Evolutionary conservation across 2,329 filamentous ascomycete genomes (phyloP), one percentile per base, ranked within the genome.

Genomic region (Cercospora beticola): DNA sequence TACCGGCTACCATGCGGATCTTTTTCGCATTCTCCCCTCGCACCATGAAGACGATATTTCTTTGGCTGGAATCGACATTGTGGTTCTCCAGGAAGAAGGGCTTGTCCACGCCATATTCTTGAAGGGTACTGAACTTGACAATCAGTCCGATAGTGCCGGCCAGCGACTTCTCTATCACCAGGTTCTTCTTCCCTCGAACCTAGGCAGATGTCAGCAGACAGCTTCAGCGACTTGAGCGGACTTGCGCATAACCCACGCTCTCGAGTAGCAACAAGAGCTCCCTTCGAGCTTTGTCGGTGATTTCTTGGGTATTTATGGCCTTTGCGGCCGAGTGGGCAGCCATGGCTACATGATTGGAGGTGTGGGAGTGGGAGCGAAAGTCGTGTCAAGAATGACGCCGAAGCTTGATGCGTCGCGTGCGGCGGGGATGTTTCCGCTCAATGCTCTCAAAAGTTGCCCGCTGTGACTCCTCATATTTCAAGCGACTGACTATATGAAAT

Each of bases 161-260:
- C 75, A 99, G 86, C 75, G 90, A 90, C 81, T 91, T 92, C 80
- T 98, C 94, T 78, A 99, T 90, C 63, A 99, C 92, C 70, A 99
- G 85, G 78, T 97, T 98, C 86, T 99, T 99, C 88, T 98, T 99
- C 75, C 96, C 96, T 79, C 94, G 92, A 73, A 98, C 93, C 95
- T 99, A 64, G 62, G 9, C 18, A 60, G 33, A 30, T 56, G 67
- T 75, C 62, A 74, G 71, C 65, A 43, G 57, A 57, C 8, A 28
- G 62, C 57, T 21, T 52, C 56, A 31, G 21, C 18, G 23, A 43
- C 26, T 43, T 65, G 64, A 67, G 72, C 73, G 76, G 75, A 79
- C 81, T 82, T 4, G 12, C 9, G 56, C 8, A 1, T n/a, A 36
- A 92, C 93, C 88, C 91, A 99, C 95, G 81, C 92, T 90, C 87